Percentiles rank a stretch among this genome's conserved stretches.
Evolutionary conservation across 768 basidiomycete genomes (phyloP).

Genomic region (Boletus pseudo-olivaceus): DNA sequence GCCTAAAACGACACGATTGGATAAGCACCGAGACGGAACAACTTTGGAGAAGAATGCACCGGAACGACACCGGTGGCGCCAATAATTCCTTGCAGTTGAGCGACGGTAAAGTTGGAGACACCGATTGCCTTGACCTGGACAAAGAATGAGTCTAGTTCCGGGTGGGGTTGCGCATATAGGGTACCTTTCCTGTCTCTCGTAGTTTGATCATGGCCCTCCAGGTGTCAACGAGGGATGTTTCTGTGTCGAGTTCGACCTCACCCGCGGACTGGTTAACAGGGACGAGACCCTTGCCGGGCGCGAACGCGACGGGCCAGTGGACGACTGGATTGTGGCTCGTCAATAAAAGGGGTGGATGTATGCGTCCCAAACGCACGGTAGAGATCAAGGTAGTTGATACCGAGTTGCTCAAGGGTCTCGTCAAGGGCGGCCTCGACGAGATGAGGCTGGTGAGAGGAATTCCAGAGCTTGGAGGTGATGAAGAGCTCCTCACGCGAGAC

Average conservation of each 20-base stretch:
- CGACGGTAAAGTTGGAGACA: conserved; percentile 77
- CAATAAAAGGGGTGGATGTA: not conserved
- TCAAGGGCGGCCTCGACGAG: conserved; percentile 73
- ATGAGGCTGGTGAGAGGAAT: conserved; percentile 62
- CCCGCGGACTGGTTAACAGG: conserved; percentile 45
- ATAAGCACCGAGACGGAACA: not conserved
- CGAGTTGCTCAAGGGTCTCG: conserved; percentile 69
- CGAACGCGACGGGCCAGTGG: conserved; percentile 78
- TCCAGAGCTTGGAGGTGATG: conserved; percentile 84
- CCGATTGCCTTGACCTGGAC: conserved; percentile 64
- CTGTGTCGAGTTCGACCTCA: conserved; percentile 53
- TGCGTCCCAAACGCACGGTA: conserved; percentile 50
- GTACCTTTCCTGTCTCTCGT: conserved; percentile 63
- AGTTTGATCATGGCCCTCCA: conserved; percentile 80
- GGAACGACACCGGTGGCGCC: conserved; percentile 71
- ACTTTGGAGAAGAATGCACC: conserved; percentile 33
- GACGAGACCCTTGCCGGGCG: conserved; percentile 49
- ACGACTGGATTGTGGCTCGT: conserved; percentile 45
- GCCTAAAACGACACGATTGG: conserved; percentile 31
- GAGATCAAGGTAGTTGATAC: conserved; percentile 74
- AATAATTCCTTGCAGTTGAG: conserved; percentile 63
- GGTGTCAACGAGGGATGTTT: conserved; percentile 68
- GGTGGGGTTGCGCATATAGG: not conserved
- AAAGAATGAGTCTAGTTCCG: not conserved
- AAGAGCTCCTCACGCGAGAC: conserved; percentile 80